These are phyloP conservation scores for Scleroderma citrinum DNA, from an alignment of 768 basidiomycete genomes.

Conservation along the genomic window DNA sequence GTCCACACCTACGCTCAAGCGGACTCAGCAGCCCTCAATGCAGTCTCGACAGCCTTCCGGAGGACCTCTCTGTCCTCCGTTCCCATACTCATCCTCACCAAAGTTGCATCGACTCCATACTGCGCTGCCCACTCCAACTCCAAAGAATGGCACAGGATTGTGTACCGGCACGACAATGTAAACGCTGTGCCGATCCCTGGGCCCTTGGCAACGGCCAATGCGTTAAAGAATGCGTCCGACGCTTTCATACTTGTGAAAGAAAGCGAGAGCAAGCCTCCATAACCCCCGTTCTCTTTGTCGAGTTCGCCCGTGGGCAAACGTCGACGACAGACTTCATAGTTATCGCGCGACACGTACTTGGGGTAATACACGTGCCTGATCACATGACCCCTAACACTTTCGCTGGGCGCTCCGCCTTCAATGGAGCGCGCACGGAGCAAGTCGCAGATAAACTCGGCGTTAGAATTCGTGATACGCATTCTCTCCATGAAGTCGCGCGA, in stretches of 20 bases:
- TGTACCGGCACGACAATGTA: constrained; percentile 90
- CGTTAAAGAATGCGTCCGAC: constrained; percentile 78
- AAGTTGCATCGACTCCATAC: constrained; percentile 76
- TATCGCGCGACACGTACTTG: constrained; percentile 63
- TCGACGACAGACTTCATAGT: constrained; percentile 68
- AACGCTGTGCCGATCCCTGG: constrained; percentile 94
- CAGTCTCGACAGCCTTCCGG: constrained; percentile 50
- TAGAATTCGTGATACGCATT: constrained; percentile 68
- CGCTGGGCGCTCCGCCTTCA: constrained; percentile 30
- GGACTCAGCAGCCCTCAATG: constrained; percentile 71
- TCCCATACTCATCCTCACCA: constrained; percentile 88
- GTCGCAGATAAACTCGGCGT: constrained; percentile 78
- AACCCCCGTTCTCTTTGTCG: constrained; percentile 38
- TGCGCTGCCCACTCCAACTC: constrained; percentile 89
- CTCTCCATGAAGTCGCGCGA: constrained; percentile 86
- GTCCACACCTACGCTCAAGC: not conserved
- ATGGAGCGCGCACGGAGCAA: constrained; percentile 59
- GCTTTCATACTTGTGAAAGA: constrained; percentile 69
- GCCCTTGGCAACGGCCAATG: constrained; percentile 78
- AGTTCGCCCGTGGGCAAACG: constrained; percentile 10
- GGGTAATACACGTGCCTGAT: constrained; percentile 90
- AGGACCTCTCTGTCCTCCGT: constrained; percentile 66
- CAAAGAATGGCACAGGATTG: constrained; percentile 81
- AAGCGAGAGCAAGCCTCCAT: constrained; percentile 82
- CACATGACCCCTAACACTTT: constrained; percentile 19